Conservation (phyloP, 306 rosid species). For the Dalbergia oliveri region DNA sequence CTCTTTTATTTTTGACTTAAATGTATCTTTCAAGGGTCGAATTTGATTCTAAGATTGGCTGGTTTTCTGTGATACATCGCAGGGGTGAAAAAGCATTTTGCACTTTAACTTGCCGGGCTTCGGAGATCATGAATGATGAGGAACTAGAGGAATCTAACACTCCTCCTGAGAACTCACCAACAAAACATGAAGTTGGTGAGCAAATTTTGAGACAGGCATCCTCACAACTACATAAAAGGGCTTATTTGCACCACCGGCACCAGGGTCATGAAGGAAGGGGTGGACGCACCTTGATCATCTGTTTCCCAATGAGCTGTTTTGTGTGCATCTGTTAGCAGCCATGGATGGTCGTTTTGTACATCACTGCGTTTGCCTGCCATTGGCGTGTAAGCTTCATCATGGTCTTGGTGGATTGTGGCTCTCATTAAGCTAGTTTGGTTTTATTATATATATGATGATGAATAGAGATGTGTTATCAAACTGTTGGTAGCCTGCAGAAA, state of each 20-base stretch:
- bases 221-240: slow-evolving; percentile 54
- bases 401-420: slow-evolving; percentile 60
- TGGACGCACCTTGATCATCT: slow-evolving; percentile 73
- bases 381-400: slow-evolving; percentile 55
- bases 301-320: slow-evolving; percentile 80
- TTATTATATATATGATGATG: slow-evolving; percentile 37
- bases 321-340: slow-evolving; percentile 85
- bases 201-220: slow-evolving; percentile 58
- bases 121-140: slow-evolving; percentile 81
- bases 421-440: slow-evolving; percentile 53
- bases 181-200: slow-evolving; percentile 51
- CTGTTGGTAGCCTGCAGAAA: slow-evolving; percentile 50
- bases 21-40: not conserved
- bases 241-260: slow-evolving; percentile 29
- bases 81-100: slow-evolving; percentile 95
- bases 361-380: slow-evolving; percentile 62
- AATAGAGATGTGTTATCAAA: slow-evolving; percentile 52
- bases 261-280: slow-evolving; percentile 46
- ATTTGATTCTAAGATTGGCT: slow-evolving; percentile 9
- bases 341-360: slow-evolving; percentile 94
- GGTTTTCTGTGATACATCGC: slow-evolving; percentile 44
- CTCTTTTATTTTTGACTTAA: not conserved
- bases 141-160: slow-evolving; percentile 61
- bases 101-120: slow-evolving; percentile 77
- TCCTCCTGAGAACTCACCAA: slow-evolving; percentile 52